A percentile compares a stretch with the other conserved stretches of the same genome.
Evolutionary conservation across 2,329 filamentous ascomycete species (phyloP).

Genomic region (Cladosporium colombiae): DNA sequence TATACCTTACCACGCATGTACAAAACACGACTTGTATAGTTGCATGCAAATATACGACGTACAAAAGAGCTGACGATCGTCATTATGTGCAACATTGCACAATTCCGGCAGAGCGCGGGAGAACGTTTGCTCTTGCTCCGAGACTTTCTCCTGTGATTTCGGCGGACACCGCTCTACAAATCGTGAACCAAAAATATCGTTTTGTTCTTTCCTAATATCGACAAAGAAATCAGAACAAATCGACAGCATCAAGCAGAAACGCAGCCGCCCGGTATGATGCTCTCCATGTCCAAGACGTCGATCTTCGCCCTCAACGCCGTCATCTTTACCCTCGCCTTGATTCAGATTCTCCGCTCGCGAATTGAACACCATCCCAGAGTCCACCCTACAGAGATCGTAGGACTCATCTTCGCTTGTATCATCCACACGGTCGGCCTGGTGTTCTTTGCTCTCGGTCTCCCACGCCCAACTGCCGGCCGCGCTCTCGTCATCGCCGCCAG

Average conservation of each 20-base stretch:
- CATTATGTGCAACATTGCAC: not conserved
- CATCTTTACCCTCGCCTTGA: not conserved
- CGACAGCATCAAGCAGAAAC: not conserved
- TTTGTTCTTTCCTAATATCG: not conserved
- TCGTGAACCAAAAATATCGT: not conserved
- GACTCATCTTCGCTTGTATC: not conserved
- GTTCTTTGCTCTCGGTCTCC: not conserved
- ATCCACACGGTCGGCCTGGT: not conserved
- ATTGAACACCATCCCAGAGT: not conserved
- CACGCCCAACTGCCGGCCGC: not conserved
- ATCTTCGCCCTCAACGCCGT: conserved; percentile 12
- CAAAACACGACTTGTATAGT: not conserved
- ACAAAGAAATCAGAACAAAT: too few relatives aligned
- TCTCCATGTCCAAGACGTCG: not conserved
- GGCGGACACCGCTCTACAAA: not conserved
- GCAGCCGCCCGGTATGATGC: not conserved
- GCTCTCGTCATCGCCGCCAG: not conserved
- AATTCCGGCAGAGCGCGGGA: not conserved
- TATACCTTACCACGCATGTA: not conserved
- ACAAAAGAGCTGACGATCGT: not conserved
- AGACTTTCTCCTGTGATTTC: not conserved
- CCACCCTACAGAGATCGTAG: not conserved
- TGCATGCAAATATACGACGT: not conserved
- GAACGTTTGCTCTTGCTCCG: not conserved
- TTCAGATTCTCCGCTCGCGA: conserved; percentile 1